Evolutionary conservation across 2,329 filamentous ascomycete genomes (phyloP), one percentile per base, ranked within the genome.

Genomic region (Rutstroemia sp.): DNA sequence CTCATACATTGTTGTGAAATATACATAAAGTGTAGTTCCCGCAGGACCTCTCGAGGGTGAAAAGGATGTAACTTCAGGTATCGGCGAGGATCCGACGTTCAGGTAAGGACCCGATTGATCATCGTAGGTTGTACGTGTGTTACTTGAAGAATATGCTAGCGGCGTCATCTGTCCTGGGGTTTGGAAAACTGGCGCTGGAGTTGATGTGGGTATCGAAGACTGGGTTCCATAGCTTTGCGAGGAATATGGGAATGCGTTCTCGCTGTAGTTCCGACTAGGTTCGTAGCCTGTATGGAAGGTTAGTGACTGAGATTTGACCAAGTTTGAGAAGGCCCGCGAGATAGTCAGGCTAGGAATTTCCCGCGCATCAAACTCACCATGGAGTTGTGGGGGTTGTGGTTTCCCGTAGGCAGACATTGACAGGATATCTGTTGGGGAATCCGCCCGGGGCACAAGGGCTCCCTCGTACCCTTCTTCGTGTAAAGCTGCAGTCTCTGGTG

Each of bases 351-450:
- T 9, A 47, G 17, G 14, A n/a, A 14, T 14, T 27, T 5, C n/a
- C 23, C n/a, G n/a, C 48, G 38, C 10, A 14, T 34, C 21, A 19
- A 58, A 85, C 89, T 76, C 77, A 95, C 91, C 88, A 74, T 92
- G 87, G 76, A 92, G 81, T 72, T 86, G 87, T 72, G 86, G 79
- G 73, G 84, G 78, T 72, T 87, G 83, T 58, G 83, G 74, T 75
- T 95, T 95, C 69, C 80, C 78, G 78, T 90, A 92, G 74, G 86
- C 86, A 72, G 88, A 87, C 87, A 92, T 92, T 73, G 87, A 84
- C 74, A 88, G 75, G 37, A 62, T 56, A 48, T 64, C 63, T 58
- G 60, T 65, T 45, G 67, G 64, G 58, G 67, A 69, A 57, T 67
- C 62, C 51, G 57, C 63, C 64, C 65, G 64, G 52, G 66, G 65